A percentile compares a stretch with the other conserved stretches of the same genome.
These are phyloP conservation scores for Aspergillus haitiensis DNA, from an alignment of 495 filamentous ascomycete genomes.

Conservation along the genomic window DNA sequence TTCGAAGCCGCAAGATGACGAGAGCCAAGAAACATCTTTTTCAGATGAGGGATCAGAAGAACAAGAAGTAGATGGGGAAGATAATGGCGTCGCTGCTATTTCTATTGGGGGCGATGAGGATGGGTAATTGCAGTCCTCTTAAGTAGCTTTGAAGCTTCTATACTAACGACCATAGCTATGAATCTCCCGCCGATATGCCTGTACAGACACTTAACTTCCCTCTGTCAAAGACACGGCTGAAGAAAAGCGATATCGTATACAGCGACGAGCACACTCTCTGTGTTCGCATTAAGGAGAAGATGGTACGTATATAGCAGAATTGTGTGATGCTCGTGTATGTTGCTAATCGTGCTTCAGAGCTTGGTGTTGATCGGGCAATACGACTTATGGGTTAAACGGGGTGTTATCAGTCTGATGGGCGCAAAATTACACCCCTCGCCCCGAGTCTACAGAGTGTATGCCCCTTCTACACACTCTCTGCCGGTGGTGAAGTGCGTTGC, in stretches of 20 bases:
- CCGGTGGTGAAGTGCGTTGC: conserved; percentile 63
- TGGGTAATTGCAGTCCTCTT: conserved; percentile 20
- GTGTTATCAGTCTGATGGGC: conserved; percentile 64
- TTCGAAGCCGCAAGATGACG: conserved; percentile 2
- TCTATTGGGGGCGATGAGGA: conserved; percentile 33
- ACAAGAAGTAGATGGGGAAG: conserved; percentile 22
- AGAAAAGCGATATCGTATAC: conserved; percentile 43
- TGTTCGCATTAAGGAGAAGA: conserved; percentile 45
- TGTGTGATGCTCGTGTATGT: not conserved
- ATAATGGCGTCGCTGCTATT: conserved; percentile 29
- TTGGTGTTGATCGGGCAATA: conserved; percentile 71
- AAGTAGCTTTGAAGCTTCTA: not conserved
- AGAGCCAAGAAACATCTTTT: not conserved
- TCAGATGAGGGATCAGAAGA: conserved; percentile 27
- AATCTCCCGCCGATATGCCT: conserved; percentile 36
- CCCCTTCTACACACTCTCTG: conserved; percentile 73
- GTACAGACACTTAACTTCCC: conserved; percentile 43
- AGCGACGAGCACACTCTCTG: conserved; percentile 43
- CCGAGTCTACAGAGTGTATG: conserved; percentile 61
- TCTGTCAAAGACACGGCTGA: conserved; percentile 42
- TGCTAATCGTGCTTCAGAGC: conserved; percentile 48
- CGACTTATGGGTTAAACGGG: conserved; percentile 65
- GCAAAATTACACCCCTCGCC: conserved; percentile 59
- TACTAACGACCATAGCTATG: conserved; percentile 32
- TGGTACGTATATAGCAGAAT: conserved; percentile 28